Base-by-base conservation (phyloP, 2,329 filamentous ascomycete species). In the Epichloe glyceriae region DNA sequence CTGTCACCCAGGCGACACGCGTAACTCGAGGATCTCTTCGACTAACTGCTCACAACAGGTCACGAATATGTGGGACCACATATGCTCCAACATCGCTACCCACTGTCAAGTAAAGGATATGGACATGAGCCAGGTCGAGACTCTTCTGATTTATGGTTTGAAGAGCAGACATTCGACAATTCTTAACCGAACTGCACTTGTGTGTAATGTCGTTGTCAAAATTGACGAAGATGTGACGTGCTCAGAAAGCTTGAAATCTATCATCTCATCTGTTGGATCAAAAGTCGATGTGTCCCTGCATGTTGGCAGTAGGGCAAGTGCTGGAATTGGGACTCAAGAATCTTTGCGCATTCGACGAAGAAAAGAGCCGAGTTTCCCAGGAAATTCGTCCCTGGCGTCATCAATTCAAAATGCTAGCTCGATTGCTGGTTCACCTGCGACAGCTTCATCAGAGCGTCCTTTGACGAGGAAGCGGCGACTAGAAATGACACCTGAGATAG, bases 161-260 rank as follows among this genome's bases (percentile, higher is more conserved):
- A 75, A 64, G 55, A 83, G 70, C 69, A 83, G 70, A 64, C 85
- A 74, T 60, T 68, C 61, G 51, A 69, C 63, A 53, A 76, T 70
- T 58, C 86, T 69, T 54, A 80, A 66, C 63, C 72, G 61, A 60
- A 67, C 73, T 17, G 66, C 71, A 38, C 67, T 69, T 22, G 58
- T 72, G 54, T 96, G 88, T 88, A 90, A 89, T 57, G 62, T 67
- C 0, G 76, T 82, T 0, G 88, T 88, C 60, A 81, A 81, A 19
- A 68, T 75, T 15, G 73, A 78, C 39, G 70, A 78, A 3, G 67
- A 69, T 5, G 61, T 88, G 1, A 67, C 78, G 22, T 91, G 87
- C 64, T 85, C 88, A 0, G 65, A 75, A 11, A 70, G 70, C 33
- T 70, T 95, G 5, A 80, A 81, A 57, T 65, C 72, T 2, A 76